These are phyloP conservation scores for Blastobotrys raffinosifermentans DNA, from an alignment of 1,139 yeast genomes.

Conservation along the genomic window DNA sequence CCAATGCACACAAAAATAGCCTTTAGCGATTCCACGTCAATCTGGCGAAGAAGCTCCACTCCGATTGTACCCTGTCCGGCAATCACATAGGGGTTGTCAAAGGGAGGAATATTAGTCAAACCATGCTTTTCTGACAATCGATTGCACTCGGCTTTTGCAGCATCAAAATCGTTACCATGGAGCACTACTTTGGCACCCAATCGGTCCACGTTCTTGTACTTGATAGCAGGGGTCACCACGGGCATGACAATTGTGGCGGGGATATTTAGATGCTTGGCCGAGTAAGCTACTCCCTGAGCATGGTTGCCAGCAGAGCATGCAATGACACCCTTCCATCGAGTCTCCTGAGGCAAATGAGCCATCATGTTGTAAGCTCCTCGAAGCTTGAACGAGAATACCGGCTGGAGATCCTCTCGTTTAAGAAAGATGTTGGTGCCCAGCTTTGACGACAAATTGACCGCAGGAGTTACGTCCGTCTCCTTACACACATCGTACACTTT, in stretches of 20 bases:
- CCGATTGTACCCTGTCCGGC: constrained; percentile 99
- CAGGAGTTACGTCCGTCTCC: constrained; percentile 80
- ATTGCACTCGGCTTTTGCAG: constrained; percentile 84
- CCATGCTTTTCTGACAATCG: constrained; percentile 64
- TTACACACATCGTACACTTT: constrained; percentile 91
- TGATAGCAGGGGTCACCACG: constrained; percentile 90
- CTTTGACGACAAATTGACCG: constrained; percentile 67
- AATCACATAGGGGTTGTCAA: constrained; percentile 94
- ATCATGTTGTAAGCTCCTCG: constrained; percentile 98
- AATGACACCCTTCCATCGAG: constrained; percentile 80
- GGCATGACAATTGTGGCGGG: constrained; percentile 99
- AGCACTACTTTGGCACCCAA: constrained; percentile 92
- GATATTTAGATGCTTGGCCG: constrained; percentile 76
- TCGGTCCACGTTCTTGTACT: constrained; percentile 82
- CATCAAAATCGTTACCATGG: constrained; percentile 89
- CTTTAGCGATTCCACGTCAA: constrained; percentile 65
- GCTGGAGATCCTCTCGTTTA: constrained; percentile 88
- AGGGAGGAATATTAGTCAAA: constrained; percentile 88
- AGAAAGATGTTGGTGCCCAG: constrained; percentile 66
- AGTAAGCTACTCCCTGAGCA: constrained; percentile 97
- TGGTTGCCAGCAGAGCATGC: constrained; percentile 99
- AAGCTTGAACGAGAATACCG: constrained; percentile 91
- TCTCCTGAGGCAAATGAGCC: constrained; percentile 67
- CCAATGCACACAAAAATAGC: constrained; percentile 94
- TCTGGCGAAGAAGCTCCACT: constrained; percentile 83